Conservation (phyloP, 768 basidiomycete species). For the Calvatia gigantea region DNA sequence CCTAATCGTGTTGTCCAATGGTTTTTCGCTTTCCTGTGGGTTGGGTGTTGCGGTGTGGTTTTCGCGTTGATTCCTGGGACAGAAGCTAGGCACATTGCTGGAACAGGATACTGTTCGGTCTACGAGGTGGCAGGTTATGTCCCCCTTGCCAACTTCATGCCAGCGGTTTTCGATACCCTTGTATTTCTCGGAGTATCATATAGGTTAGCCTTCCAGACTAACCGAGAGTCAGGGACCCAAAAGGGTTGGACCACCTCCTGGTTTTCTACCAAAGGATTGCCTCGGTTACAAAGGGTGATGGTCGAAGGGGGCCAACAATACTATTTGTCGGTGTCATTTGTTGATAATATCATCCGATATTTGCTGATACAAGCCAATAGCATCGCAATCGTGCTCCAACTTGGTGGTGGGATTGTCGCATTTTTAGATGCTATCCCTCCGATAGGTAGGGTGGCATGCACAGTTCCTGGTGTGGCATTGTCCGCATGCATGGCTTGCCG, state of each 20-base stretch:
- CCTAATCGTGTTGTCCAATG: slow-evolving; percentile 16
- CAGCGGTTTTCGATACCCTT: slow-evolving; percentile 25
- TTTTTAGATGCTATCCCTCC: too few relatives aligned
- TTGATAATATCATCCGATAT: too few relatives aligned
- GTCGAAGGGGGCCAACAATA: slow-evolving; percentile 29
- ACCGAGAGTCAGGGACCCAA: slow-evolving; percentile 3
- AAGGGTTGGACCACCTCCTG: slow-evolving; percentile 15
- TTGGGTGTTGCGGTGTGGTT: slow-evolving; percentile 21
- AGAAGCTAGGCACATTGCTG: slow-evolving; percentile 21
- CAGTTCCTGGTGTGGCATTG: too few relatives aligned
- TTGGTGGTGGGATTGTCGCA: too few relatives aligned
- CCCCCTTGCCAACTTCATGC: slow-evolving; percentile 19
- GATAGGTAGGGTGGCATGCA: too few relatives aligned
- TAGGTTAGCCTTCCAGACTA: slow-evolving; percentile 17
- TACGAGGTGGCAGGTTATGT: slow-evolving; percentile 20
- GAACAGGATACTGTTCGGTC: slow-evolving; percentile 28
- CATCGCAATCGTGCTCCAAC: too few relatives aligned
- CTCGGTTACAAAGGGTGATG: slow-evolving; percentile 21
- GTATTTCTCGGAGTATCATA: slow-evolving; percentile 33
- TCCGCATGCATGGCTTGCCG: too few relatives aligned
- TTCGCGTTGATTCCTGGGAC: slow-evolving; percentile 19
- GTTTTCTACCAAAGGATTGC: slow-evolving; percentile 19
- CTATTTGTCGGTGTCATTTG: too few relatives aligned
- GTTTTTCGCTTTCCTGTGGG: slow-evolving; percentile 25
- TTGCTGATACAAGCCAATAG: too few relatives aligned